A percentile compares a stretch with the other conserved stretches of the same genome.
phyloP scores from a whole-genome alignment of 1,139 yeast genomes.

The Taphrina wiesneri region DNA sequence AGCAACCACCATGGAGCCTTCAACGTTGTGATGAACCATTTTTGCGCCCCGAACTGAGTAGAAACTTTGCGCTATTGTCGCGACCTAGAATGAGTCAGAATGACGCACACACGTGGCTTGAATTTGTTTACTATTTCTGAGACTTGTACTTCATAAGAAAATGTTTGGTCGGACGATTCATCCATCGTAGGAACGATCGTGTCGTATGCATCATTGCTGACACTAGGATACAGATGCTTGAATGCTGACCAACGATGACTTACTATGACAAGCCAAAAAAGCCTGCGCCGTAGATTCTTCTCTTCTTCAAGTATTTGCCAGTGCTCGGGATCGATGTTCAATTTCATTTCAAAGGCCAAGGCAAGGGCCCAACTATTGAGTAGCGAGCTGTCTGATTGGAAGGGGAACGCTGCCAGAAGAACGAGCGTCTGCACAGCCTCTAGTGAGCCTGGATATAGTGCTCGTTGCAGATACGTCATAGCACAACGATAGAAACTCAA shows the following conservation, averaged over 20 bases:
- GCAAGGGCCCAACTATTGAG: constrained; percentile 22
- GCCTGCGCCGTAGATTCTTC: background rate
- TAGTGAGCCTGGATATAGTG: constrained; percentile 11
- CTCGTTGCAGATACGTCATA: constrained; percentile 23
- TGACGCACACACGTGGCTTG: background rate
- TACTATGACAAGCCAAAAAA: constrained; percentile 14
- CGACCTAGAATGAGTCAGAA: background rate
- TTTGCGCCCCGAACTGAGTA: constrained; percentile 15
- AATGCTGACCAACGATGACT: constrained; percentile 12
- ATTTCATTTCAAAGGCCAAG: constrained; percentile 19
- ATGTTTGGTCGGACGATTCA: background rate
- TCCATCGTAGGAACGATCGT: background rate
- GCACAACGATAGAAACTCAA: constrained; percentile 17
- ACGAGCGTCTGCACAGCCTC: constrained; percentile 6
- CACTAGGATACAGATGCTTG: background rate
- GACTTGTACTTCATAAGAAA: constrained; percentile 1
- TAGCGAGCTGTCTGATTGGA: constrained; percentile 6
- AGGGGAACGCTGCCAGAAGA: constrained; percentile 14
- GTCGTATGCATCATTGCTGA: constrained; percentile 3
- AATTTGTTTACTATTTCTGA: background rate
- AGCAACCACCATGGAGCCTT: background rate
- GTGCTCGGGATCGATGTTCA: constrained; percentile 22
- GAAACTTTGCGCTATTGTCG: background rate
- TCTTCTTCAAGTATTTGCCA: constrained; percentile 27
- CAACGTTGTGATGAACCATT: constrained; percentile 8